A percentile compares a stretch with the other conserved stretches of the same genome.
These are phyloP conservation scores for Roridomyces roridus DNA, from an alignment of 768 basidiomycete species.

Conservation along the genomic window DNA sequence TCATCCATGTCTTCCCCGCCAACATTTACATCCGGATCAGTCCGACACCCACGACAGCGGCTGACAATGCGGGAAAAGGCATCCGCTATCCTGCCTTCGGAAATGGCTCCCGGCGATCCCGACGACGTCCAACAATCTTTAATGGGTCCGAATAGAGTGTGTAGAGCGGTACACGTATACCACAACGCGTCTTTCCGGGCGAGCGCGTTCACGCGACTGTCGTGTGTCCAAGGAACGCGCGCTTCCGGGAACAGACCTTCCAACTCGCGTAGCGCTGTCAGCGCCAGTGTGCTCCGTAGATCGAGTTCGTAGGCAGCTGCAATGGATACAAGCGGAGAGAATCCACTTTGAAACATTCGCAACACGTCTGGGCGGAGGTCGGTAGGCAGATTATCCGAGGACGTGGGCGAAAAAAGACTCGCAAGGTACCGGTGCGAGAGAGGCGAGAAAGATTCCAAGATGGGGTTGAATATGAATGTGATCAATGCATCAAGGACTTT, in stretches of 20 bases:
- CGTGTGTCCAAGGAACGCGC: constrained; percentile 11
- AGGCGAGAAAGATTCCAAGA: constrained; percentile 19
- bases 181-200: constrained; percentile 56
- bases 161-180: constrained; percentile 57
- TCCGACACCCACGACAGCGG: constrained; percentile 13
- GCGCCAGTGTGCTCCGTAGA: constrained; percentile 37
- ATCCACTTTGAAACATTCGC: constrained; percentile 31
- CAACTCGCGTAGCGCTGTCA: constrained; percentile 47
- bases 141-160: constrained; percentile 35
- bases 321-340: constrained; percentile 20
- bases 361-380: constrained; percentile 37
- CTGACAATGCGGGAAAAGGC: constrained; percentile 13
- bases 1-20: constrained; percentile 39
- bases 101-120: constrained; percentile 1
- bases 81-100: constrained; percentile 12
- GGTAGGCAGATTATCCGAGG: constrained; percentile 15
- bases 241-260: constrained; percentile 33
- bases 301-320: constrained; percentile 24
- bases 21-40: constrained; percentile 17
- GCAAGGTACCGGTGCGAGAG: constrained; percentile 17
- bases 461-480: constrained; percentile 20
- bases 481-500: constrained; percentile 20
- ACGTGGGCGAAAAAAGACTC: constrained; percentile 8
- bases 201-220: constrained; percentile 42
- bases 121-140: constrained; percentile 2